Evolutionary conservation across 495 filamentous ascomycete genomes (phyloP), one percentile per base, ranked within the genome.

Genomic region (Hypoxylon fuscum): DNA sequence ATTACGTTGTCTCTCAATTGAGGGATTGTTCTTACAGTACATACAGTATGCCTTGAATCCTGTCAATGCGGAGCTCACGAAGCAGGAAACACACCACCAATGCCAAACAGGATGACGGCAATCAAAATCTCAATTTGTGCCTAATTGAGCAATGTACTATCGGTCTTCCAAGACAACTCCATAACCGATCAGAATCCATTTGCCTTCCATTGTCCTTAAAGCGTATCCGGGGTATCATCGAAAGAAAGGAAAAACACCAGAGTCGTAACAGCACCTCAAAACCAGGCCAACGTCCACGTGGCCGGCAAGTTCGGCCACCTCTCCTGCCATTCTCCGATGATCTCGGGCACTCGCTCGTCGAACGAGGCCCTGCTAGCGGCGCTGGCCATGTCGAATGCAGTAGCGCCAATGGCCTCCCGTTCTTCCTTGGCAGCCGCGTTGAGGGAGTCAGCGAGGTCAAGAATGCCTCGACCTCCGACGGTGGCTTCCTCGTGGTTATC

Each of bases 401-500:
- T 72, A 1, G 79, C 67, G 1, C 88, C 89, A 46, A 84, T 73
- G 34, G 76, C 73, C n/a, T 85, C 83, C 42, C 91, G 81, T 73
- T 97, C 95, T 64, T 91, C 85, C 25, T 73, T 76, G 2, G 96
- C 96, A 0, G 88, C 90, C n/a, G 83, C 82, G 66, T 97, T 97
- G 54, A 99, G 74, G 27, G 86, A 87, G 62, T 93, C 86, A 0
- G 95, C 96, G 32, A 99, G 80, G 65, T 98, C 96, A 21, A 97
- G 82, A 47, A 99, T 99, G 5, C 90, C 96, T 59, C 86, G 88
- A 9, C 96, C 96, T 7, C 95, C 96, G 3, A 97, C 83, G 10
- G 92, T 79, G 0, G 96, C 96, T 68, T 99, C 96, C 68, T 98
- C 92, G 71, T 98, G 94, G 68, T 98, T 99, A 77, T 99, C 96